A percentile compares a stretch with the other conserved stretches of the same genome.
These are phyloP conservation scores for Dryas drummondii DNA, from an alignment of 306 rosid genomes.

Conservation along the genomic window DNA sequence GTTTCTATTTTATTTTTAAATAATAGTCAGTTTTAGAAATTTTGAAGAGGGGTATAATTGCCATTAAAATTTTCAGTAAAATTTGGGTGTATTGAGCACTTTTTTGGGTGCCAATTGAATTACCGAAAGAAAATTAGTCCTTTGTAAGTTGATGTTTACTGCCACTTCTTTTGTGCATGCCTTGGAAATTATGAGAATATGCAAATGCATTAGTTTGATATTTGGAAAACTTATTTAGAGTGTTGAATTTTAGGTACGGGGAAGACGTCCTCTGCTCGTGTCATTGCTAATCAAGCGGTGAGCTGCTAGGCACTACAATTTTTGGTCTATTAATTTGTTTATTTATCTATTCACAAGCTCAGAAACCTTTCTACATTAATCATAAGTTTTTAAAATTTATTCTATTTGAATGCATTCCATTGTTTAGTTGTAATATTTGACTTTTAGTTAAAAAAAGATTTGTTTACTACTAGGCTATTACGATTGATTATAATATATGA, in stretches of 20 bases:
- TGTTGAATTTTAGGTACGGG: slow-evolving; percentile 77
- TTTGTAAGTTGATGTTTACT: neutral
- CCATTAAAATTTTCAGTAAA: neutral
- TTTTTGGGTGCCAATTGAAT: neutral
- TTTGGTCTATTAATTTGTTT: neutral
- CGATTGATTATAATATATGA: neutral
- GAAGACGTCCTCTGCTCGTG: slow-evolving; percentile 94
- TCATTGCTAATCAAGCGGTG: slow-evolving; percentile 89
- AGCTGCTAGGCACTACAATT: slow-evolving; percentile 35
- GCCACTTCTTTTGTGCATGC: slow-evolving; percentile 8
- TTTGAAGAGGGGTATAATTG: neutral
- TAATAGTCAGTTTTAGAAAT: neutral
- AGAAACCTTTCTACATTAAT: neutral
- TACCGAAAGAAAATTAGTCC: neutral
- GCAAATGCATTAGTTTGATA: slow-evolving; percentile 10
- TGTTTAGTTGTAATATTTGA: neutral
- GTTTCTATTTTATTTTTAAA: neutral
- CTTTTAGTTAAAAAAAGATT: too few species aligned
- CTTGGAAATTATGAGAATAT: slow-evolving; percentile 21
- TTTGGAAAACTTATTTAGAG: slow-evolving; percentile 25
- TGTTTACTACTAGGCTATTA: neutral
- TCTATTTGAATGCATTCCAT: neutral
- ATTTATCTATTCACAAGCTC: neutral
- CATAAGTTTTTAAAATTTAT: neutral
- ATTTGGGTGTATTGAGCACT: neutral